Conservation (phyloP, 2,329 filamentous ascomycete species). For the Dendrostoma leiphaemia region DNA sequence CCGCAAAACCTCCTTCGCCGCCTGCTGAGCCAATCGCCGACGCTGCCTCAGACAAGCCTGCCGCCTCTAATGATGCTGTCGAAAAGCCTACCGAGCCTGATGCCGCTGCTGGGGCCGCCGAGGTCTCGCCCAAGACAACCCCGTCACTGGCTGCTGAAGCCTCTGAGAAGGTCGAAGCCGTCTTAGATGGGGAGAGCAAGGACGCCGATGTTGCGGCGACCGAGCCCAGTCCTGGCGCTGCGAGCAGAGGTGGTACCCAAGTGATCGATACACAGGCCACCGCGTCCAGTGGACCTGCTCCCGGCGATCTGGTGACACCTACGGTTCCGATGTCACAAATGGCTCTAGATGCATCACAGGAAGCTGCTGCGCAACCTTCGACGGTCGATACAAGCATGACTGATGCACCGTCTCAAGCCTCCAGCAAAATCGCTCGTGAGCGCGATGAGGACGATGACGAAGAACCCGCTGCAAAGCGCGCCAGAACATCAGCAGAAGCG, state of each 20-base stretch:
- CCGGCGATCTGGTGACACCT: conserved; percentile 34
- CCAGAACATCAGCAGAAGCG: conserved; percentile 53
- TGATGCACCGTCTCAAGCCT: conserved; percentile 36
- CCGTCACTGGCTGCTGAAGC: background rate
- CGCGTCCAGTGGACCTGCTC: conserved; percentile 24
- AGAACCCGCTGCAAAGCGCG: conserved; percentile 75
- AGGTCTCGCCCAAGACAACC: background rate
- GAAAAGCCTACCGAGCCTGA: background rate
- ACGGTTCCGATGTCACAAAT: conserved; percentile 38
- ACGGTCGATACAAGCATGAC: conserved; percentile 41
- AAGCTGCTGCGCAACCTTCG: conserved; percentile 24
- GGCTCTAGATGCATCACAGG: conserved; percentile 35
- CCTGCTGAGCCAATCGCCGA: conserved; percentile 11
- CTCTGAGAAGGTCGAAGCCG: background rate
- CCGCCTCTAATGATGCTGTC: background rate
- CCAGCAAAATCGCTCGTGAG: conserved; percentile 66
- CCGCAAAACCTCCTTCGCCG: conserved; percentile 16
- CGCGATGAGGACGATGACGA: conserved; percentile 70
- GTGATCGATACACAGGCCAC: conserved; percentile 23
- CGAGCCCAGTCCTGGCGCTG: background rate
- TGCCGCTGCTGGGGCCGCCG: background rate
- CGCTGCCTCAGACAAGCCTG: background rate
- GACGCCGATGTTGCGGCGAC: background rate
- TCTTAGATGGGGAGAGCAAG: background rate
- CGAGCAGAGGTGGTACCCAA: background rate